Conservation (phyloP, 2,329 filamentous ascomycete species). For the Ophiostoma triangulosporum region DNA sequence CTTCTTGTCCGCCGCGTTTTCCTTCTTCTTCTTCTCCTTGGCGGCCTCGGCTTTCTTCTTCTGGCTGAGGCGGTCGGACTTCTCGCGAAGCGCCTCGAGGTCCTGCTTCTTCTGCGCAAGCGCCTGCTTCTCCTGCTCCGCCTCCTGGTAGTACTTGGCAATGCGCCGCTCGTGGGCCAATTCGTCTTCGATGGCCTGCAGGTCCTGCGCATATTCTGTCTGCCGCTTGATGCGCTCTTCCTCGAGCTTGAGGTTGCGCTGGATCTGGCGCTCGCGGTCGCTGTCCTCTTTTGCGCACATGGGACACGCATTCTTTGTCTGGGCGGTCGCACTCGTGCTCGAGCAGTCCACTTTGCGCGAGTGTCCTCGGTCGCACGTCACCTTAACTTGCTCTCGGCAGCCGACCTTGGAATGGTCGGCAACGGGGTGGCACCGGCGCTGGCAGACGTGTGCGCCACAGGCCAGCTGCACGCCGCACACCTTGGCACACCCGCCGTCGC, state of each 20-base stretch:
- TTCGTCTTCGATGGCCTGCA: slow-evolving; percentile 40
- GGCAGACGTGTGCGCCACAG: slow-evolving; percentile 48
- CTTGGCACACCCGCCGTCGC: slow-evolving; percentile 55
- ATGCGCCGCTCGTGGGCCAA: slow-evolving; percentile 33
- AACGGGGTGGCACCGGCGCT: slow-evolving; percentile 41
- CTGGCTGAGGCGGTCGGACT: slow-evolving; percentile 7
- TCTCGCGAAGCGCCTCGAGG: slow-evolving; percentile 25
- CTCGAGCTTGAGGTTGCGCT: slow-evolving; percentile 38
- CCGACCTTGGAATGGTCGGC: slow-evolving; percentile 18
- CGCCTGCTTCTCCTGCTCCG: slow-evolving; percentile 27
- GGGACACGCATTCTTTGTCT: slow-evolving; percentile 26
- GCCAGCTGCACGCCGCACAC: slow-evolving; percentile 38
- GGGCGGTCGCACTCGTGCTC: background rate
- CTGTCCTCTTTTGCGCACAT: slow-evolving; percentile 39
- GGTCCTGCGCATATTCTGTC: slow-evolving; percentile 27
- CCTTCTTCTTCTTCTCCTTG: background rate
- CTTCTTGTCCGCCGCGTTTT: background rate
- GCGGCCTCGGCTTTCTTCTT: slow-evolving; percentile 3
- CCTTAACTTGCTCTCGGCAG: slow-evolving; percentile 27
- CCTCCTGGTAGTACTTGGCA: slow-evolving; percentile 29
- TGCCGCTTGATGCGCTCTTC: slow-evolving; percentile 30
- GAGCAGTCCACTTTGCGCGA: background rate
- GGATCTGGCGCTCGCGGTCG: slow-evolving; percentile 27
- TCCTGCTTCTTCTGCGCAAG: slow-evolving; percentile 34
- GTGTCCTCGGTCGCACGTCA: background rate